Conservation (phyloP, 108 stramenopile species). For the Chaetoceros tenuissimus region DNA sequence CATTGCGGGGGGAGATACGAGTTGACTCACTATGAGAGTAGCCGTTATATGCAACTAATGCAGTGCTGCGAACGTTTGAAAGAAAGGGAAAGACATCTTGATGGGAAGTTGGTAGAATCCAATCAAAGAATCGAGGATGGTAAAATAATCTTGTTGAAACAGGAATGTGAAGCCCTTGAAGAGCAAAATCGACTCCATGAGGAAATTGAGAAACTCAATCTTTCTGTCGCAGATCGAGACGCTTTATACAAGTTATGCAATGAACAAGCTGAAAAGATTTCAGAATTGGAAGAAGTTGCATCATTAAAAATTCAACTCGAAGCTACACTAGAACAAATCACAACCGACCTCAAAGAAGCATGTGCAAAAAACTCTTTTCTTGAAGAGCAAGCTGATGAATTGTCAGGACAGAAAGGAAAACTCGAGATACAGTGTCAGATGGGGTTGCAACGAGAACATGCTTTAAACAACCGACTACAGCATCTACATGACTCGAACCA, state of each 20-base stretch:
- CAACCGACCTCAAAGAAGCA: too few relatives aligned
- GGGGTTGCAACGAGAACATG: neutral
- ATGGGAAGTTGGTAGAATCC: neutral
- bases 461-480: neutral
- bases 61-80: neutral
- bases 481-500: neutral
- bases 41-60: neutral
- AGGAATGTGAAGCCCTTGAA: neutral
- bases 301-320: neutral
- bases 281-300: neutral
- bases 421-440: neutral
- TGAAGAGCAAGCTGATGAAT: too few relatives aligned
- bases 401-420: neutral
- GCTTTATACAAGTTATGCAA: neutral
- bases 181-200: neutral
- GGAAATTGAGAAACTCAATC: neutral
- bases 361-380: too few relatives aligned
- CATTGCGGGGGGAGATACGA: constrained; percentile 32
- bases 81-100: neutral
- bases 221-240: neutral
- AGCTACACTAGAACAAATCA: too few relatives aligned
- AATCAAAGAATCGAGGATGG: neutral
- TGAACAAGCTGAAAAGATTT: neutral
- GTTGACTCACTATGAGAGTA: constrained; percentile 30
- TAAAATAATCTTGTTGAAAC: neutral